Evolutionary conservation across 1,284 basidiomycete species (phyloP).

Genomic region (Cutaneotrichosporon spelunceum): DNA sequence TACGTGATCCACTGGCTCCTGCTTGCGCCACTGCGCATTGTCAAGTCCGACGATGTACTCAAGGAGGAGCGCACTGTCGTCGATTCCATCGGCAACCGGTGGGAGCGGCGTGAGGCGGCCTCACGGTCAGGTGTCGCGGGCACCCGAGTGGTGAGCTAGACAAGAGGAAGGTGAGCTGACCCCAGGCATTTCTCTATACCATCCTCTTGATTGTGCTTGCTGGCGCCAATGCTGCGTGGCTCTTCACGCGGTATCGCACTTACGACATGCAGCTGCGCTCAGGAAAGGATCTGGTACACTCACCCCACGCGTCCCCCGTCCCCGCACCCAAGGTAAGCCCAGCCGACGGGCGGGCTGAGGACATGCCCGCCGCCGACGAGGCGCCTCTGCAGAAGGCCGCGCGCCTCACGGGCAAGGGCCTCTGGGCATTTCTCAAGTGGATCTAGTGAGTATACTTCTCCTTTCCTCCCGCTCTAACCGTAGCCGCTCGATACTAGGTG

Average conservation of each 20-base stretch:
- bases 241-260: constrained; percentile 43
- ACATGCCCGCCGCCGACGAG: not conserved
- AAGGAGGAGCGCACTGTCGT: constrained; percentile 19
- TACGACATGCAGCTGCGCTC: constrained; percentile 48
- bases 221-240: constrained; percentile 38
- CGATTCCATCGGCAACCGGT: constrained; percentile 32
- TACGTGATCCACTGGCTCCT: constrained; percentile 41
- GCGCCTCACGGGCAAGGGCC: constrained; percentile 3
- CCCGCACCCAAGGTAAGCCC: constrained; percentile 24
- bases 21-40: constrained; percentile 38
- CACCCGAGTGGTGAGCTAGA: constrained; percentile 31
- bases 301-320: constrained; percentile 42
- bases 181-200: constrained; percentile 35
- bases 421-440: constrained; percentile 28
- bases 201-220: constrained; percentile 33
- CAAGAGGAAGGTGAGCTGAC: constrained; percentile 1
- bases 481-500: constrained; percentile 32
- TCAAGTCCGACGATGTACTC: constrained; percentile 8
- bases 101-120: constrained; percentile 37
- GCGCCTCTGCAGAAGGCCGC: not conserved
- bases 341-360: not conserved
- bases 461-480: constrained; percentile 5
- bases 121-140: constrained; percentile 25
- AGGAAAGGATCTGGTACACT: constrained; percentile 32
- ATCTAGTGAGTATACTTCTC: constrained; percentile 32